These are phyloP conservation scores for Astragalus membranaceus DNA, from an alignment of 306 rosid genomes.

Conservation along the genomic window DNA sequence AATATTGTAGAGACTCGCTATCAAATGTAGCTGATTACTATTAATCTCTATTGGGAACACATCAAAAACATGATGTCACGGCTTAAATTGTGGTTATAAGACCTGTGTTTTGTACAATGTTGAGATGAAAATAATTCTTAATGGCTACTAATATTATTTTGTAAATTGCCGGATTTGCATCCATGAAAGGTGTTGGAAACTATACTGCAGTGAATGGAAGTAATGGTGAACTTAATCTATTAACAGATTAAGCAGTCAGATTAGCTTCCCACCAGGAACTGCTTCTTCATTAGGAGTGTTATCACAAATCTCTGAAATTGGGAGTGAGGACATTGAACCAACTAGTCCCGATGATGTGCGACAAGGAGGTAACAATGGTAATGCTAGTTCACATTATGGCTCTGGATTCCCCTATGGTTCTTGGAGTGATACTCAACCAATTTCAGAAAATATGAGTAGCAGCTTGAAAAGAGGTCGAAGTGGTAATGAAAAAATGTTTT, in stretches of 20 bases:
- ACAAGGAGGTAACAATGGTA: constrained; percentile 30
- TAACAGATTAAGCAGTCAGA: constrained; percentile 48
- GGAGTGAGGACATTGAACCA: constrained; percentile 38
- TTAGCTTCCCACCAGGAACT: constrained; percentile 47
- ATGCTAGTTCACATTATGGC: constrained; percentile 26
- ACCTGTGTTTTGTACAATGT: background rate
- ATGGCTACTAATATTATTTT: constrained; percentile 1
- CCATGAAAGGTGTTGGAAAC: constrained; percentile 41
- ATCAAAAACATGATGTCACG: too few relatives aligned
- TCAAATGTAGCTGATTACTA: too few relatives aligned
- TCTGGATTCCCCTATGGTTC: constrained; percentile 47
- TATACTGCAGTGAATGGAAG: constrained; percentile 28
- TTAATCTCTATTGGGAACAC: too few relatives aligned
- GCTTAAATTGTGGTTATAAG: too few relatives aligned
- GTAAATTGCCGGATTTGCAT: constrained; percentile 40
- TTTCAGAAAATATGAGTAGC: constrained; percentile 34
- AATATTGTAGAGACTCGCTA: too few relatives aligned
- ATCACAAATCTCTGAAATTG: constrained; percentile 56
- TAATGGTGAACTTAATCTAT: constrained; percentile 35
- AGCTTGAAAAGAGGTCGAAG: constrained; percentile 50
- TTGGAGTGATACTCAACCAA: constrained; percentile 52
- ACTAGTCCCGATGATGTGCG: constrained; percentile 35
- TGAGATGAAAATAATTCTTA: too few relatives aligned
- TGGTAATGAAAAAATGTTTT: constrained; percentile 36
- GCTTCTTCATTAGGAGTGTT: constrained; percentile 54